phyloP scores from a whole-genome alignment of 1,139 yeast species.

The Arxiozyma telluris region DNA sequence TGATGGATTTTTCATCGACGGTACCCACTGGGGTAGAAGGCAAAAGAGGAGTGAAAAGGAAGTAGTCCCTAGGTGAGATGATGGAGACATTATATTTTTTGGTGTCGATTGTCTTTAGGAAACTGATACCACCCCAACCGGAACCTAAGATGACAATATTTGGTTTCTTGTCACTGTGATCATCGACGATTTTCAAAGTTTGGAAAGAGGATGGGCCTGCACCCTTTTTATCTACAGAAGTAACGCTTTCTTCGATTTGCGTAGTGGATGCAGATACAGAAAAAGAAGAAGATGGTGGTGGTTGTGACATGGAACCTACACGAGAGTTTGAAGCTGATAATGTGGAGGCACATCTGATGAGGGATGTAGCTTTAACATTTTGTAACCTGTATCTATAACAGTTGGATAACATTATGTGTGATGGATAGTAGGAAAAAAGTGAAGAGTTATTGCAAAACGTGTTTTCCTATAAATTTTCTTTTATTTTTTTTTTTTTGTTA shows the following conservation, averaged over 20 bases:
- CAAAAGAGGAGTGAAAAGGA: constrained; percentile 84
- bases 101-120: constrained; percentile 80
- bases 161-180: constrained; percentile 30
- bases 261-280: neutral
- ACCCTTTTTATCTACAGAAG: constrained; percentile 13
- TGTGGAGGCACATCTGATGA: neutral
- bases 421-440: neutral
- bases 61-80: constrained; percentile 89
- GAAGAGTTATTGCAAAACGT: neutral
- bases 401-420: neutral
- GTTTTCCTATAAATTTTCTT: neutral
- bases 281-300: neutral
- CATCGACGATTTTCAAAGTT: constrained; percentile 32
- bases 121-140: constrained; percentile 89
- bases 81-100: constrained; percentile 81
- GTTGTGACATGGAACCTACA: neutral
- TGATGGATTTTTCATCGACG: constrained; percentile 82
- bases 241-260: constrained; percentile 5
- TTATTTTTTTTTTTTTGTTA: neutral
- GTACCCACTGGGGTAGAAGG: constrained; percentile 95
- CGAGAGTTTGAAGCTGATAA: neutral
- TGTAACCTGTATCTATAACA: neutral
- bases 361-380: neutral
- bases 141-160: constrained; percentile 71
- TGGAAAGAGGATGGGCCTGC: constrained; percentile 36